These are phyloP conservation scores for Cairneyella variabilis DNA, from an alignment of 495 filamentous ascomycete genomes.

Conservation along the genomic window DNA sequence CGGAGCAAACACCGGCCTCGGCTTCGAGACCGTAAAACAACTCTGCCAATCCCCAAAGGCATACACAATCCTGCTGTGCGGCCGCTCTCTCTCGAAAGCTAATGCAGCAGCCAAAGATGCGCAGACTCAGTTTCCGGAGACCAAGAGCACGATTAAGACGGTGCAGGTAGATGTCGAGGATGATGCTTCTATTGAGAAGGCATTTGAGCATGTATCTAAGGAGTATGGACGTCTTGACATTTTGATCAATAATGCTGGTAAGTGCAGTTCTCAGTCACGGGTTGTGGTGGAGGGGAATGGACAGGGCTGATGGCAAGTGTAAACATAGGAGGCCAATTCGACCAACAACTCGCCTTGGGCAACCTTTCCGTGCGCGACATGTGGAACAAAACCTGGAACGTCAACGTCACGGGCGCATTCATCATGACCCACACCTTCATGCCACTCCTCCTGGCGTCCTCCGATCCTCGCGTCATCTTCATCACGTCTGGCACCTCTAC, in stretches of 20 bases:
- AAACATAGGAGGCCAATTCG: conserved; percentile 12
- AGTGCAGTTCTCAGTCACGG: conserved; percentile 38
- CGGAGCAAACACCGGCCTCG: conserved; percentile 47
- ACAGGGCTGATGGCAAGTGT: conserved; percentile 55
- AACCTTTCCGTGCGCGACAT: conserved; percentile 16
- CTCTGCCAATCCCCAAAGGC: conserved; percentile 38
- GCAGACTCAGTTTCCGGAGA: conserved; percentile 33
- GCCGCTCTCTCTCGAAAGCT: conserved; percentile 41
- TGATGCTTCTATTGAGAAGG: conserved; percentile 38
- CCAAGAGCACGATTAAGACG: conserved; percentile 30
- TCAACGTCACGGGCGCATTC: conserved; percentile 51
- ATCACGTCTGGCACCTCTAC: conserved; percentile 45
- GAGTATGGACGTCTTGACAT: conserved; percentile 44
- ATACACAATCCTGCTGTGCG: conserved; percentile 46
- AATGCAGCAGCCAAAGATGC: conserved; percentile 35
- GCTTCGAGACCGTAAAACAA: conserved; percentile 44
- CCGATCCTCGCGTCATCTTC: conserved; percentile 46
- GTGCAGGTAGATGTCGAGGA: conserved; percentile 48
- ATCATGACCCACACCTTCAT: conserved; percentile 41
- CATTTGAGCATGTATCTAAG: conserved; percentile 29
- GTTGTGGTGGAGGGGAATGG: too few species aligned
- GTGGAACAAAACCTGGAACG: conserved; percentile 52
- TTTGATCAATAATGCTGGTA: conserved; percentile 59
- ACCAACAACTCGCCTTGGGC: conserved; percentile 3
- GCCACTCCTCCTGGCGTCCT: conserved; percentile 42